Evolutionary conservation across 192 early-diverging fungal genomes (phyloP).

Genomic region (Coemansia reversa): DNA sequence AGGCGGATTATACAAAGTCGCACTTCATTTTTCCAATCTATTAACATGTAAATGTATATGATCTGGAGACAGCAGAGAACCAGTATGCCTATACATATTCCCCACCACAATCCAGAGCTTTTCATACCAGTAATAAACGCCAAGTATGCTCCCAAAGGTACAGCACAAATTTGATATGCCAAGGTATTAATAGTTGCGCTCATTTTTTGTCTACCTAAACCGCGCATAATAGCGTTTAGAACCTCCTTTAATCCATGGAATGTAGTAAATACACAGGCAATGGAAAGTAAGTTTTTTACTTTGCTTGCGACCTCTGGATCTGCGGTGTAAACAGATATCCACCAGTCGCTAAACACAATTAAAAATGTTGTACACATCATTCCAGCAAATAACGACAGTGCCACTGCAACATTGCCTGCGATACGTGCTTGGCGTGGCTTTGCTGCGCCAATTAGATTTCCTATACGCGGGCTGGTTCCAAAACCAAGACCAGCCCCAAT

Average conservation of each 20-base stretch:
- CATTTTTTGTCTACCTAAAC: constrained; percentile 45
- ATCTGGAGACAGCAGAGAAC: background rate
- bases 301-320: constrained; percentile 67
- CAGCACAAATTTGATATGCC: constrained; percentile 48
- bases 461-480: constrained; percentile 73
- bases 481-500: constrained; percentile 72
- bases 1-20: constrained; percentile 9
- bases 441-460: constrained; percentile 63
- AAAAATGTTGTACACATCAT: constrained; percentile 1
- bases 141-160: constrained; percentile 47
- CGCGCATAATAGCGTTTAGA: constrained; percentile 51
- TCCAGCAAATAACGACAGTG: constrained; percentile 57
- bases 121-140: constrained; percentile 22
- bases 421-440: constrained; percentile 58
- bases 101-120: constrained; percentile 31
- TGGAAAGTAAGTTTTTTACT: constrained; percentile 67
- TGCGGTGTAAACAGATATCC: constrained; percentile 56
- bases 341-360: constrained; percentile 17
- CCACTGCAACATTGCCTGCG: constrained; percentile 56
- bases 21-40: constrained; percentile 12
- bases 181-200: constrained; percentile 48
- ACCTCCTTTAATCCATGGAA: constrained; percentile 56
- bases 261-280: constrained; percentile 65
- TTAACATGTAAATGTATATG: constrained; percentile 2
- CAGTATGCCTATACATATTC: constrained; percentile 8